Evolutionary conservation across 2,329 filamentous ascomycete genomes (phyloP).

Genomic region (Colletotrichum sp.): DNA sequence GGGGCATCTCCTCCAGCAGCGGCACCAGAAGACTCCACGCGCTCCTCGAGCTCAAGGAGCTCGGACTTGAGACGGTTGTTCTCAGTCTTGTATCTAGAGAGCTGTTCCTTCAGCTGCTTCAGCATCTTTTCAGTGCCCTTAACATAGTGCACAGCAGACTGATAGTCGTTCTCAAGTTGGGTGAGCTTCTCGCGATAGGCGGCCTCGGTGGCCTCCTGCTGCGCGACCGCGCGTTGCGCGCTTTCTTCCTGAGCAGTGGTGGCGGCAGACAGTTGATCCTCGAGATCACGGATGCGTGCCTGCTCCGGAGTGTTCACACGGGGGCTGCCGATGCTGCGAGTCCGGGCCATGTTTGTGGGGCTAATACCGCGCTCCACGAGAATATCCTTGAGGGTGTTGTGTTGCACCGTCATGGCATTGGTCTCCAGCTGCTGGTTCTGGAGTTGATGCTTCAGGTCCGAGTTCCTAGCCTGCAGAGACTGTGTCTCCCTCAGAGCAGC

Average conservation of each 20-base stretch:
- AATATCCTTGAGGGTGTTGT: slow-evolving; percentile 92
- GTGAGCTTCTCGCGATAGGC: slow-evolving; percentile 92
- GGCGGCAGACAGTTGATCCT: slow-evolving; percentile 82
- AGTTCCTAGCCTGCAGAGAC: slow-evolving; percentile 78
- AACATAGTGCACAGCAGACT: slow-evolving; percentile 96
- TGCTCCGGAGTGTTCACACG: slow-evolving; percentile 82
- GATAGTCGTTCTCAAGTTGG: slow-evolving; percentile 95
- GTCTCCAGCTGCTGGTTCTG: slow-evolving; percentile 89
- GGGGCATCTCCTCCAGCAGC: slow-evolving; percentile 42
- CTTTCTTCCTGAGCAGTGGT: slow-evolving; percentile 85
- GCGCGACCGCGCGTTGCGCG: slow-evolving; percentile 75
- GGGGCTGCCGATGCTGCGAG: slow-evolving; percentile 75
- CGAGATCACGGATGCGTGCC: slow-evolving; percentile 80
- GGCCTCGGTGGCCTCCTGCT: slow-evolving; percentile 85
- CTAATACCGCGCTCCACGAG: slow-evolving; percentile 88
- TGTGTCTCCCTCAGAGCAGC: slow-evolving; percentile 83
- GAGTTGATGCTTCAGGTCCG: slow-evolving; percentile 81
- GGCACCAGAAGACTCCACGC: slow-evolving; percentile 39
- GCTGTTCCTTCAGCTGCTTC: slow-evolving; percentile 96
- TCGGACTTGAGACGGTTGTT: slow-evolving; percentile 85
- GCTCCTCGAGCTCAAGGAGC: slow-evolving; percentile 70
- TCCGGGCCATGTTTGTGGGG: slow-evolving; percentile 72
- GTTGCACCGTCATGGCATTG: slow-evolving; percentile 91
- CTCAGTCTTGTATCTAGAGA: slow-evolving; percentile 88
- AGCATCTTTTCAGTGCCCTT: slow-evolving; percentile 99